Evolutionary conservation across 805 yeast genomes (phyloP), one percentile per base, ranked within the genome.

Genomic region (Myxozyma melibiosi): DNA sequence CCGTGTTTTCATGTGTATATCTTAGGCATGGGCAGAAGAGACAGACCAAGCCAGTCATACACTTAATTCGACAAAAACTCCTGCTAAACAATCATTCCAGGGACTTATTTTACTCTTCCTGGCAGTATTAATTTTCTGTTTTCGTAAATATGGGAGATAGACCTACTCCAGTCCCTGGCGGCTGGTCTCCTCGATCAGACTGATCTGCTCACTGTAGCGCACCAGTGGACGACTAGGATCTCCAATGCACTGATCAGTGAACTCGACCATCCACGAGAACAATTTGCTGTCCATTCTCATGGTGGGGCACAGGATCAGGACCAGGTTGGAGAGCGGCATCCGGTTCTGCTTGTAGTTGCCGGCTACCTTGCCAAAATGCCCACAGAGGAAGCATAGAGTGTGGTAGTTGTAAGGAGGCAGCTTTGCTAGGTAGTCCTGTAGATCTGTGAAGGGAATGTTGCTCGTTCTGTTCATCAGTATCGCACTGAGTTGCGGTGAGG

Each of bases 221-320:
- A 55, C 45, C 34, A 33, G 13, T 5, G 51, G 16, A 8, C 49
- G 25, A 3, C 18, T 16, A 16, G 30, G 20, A 18, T 51, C 52
- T 5, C 53, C 53, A 18, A 53, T 2, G 33, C 57, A 57, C 13
- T 22, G 16, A 24, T 48, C 56, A 14, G 52, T 11, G 34, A 49
- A 35, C 31, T 49, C 55, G 28, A 70, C 62, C 40, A 70, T 54
- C 66, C 63, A 61, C 16, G 51, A 66, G 56, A 51, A 70, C 47
- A 41, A 57, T 40, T 38, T 55, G 49, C 51, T 56, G 46, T 65
- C 67, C 34, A 71, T 63, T 14, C 68, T 56, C 55, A 70, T 53
- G 5, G 73, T 68, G 2, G 73, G 73, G 30, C 70, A 66, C 11
- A 70, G 58, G 11, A 70, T 64, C 33, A 69, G 55, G 13, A 71